Evolutionary conservation across 768 basidiomycete species (phyloP).

Genomic region (Suillus decipiens): DNA sequence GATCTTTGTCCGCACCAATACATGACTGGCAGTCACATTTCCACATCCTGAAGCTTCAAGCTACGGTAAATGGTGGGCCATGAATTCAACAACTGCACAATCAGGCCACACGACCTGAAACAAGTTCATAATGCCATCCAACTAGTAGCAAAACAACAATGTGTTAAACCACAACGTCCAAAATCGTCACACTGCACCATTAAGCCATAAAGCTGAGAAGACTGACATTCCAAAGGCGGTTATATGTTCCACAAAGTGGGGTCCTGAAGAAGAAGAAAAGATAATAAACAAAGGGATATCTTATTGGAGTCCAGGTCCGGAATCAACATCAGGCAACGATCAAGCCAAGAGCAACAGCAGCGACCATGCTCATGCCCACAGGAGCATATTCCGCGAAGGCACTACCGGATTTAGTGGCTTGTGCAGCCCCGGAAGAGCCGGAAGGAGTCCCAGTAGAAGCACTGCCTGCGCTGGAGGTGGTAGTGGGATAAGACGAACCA

Average conservation of each 20-base stretch:
- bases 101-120: not conserved
- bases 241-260: not conserved
- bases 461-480: conserved; percentile 32
- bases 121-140: conserved; percentile 2
- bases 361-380: conserved; percentile 30
- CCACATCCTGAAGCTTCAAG: not conserved
- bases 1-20: not conserved
- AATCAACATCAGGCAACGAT: conserved; percentile 24
- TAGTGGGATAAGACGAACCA: conserved; percentile 53
- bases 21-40: not conserved
- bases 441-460: conserved; percentile 26
- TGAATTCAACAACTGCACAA: not conserved
- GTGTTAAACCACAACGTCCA: not conserved
- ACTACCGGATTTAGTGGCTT: conserved; percentile 18
- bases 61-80: not conserved
- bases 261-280: not conserved
- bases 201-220: not conserved
- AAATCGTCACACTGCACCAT: conserved; percentile 7
- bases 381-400: conserved; percentile 25
- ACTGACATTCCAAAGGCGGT: conserved; percentile 2
- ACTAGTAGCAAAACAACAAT: conserved; percentile 1
- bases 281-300: conserved; percentile 7
- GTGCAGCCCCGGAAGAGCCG: conserved; percentile 25
- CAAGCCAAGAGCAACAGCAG: conserved; percentile 28
- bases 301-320: not conserved